Conservation (phyloP, 75 land plant species). For the Sequoiadendron giganteum region DNA sequence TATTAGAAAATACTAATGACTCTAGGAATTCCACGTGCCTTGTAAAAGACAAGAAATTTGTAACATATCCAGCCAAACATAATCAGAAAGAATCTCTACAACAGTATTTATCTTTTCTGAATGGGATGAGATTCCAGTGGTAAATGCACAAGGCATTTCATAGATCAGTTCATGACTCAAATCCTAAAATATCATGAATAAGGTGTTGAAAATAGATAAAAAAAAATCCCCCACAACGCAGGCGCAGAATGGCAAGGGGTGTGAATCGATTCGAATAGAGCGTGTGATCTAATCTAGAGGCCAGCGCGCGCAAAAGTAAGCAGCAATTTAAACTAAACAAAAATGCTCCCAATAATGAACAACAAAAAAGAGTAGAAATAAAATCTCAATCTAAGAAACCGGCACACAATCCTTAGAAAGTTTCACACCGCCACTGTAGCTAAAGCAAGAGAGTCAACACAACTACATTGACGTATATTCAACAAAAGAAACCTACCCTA, state of each 20-base stretch:
- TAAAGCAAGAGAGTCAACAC: background rate
- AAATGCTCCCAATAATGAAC: background rate
- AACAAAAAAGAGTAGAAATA: background rate
- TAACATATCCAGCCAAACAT: background rate
- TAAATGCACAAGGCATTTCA: background rate
- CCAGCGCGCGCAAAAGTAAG: background rate
- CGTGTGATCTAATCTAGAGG: no score
- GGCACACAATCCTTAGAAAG: background rate
- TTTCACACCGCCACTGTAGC: background rate
- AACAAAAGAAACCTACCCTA: background rate
- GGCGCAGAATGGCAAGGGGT: no score
- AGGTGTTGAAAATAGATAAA: no score
- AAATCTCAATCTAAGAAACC: no score
- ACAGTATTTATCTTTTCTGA: background rate
- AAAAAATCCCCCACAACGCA: no score
- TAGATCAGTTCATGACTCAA: no score
- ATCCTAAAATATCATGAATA: no score
- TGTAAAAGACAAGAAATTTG: background rate
- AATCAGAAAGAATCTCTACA: no score
- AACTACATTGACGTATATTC: background rate
- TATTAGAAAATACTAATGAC: no score
- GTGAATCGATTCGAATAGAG: no score
- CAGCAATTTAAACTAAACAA: background rate
- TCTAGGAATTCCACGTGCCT: background rate
- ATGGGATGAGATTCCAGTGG: background rate